A percentile compares a stretch with the other conserved stretches of the same genome.
phyloP scores from a whole-genome alignment of 2,329 filamentous ascomycete genomes.

The Geosmithia morbida region DNA sequence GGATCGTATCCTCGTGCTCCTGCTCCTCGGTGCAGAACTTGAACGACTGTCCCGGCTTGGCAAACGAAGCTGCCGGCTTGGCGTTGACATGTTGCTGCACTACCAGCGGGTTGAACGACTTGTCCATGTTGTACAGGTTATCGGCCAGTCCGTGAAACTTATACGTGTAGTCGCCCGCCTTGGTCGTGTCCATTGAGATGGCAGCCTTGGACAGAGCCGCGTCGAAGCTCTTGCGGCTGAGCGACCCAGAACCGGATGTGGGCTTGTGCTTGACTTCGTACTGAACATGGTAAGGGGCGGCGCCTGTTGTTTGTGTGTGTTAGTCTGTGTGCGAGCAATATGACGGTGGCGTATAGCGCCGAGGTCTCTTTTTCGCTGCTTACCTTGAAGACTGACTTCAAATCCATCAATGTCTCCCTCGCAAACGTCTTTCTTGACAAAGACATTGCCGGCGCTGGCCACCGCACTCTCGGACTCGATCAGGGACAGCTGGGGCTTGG shows the following conservation, averaged over 20 bases:
- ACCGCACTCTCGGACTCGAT: slow-evolving; percentile 49
- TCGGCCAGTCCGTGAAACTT: slow-evolving; percentile 73
- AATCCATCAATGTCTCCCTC: slow-evolving; percentile 88
- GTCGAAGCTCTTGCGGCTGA: slow-evolving; percentile 59
- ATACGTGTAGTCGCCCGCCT: slow-evolving; percentile 75
- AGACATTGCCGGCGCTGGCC: slow-evolving; percentile 32
- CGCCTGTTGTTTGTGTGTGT: slow-evolving; percentile 34
- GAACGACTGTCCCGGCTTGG: slow-evolving; percentile 80
- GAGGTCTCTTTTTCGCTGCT: too few relatives aligned
- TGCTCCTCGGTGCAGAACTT: slow-evolving; percentile 86
- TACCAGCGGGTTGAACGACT: slow-evolving; percentile 49
- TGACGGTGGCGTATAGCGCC: not conserved
- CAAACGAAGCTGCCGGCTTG: slow-evolving; percentile 69
- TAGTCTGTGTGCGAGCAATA: not conserved
- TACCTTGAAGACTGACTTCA: slow-evolving; percentile 66
- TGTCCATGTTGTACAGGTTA: slow-evolving; percentile 67
- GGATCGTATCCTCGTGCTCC: slow-evolving; percentile 72
- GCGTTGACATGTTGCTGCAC: slow-evolving; percentile 76
- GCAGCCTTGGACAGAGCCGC: slow-evolving; percentile 63
- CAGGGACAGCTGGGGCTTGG: slow-evolving; percentile 58
- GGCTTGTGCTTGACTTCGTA: slow-evolving; percentile 69
- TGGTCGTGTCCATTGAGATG: slow-evolving; percentile 73
- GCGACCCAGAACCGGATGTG: slow-evolving; percentile 46
- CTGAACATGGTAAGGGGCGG: slow-evolving; percentile 67
- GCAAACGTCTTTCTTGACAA: slow-evolving; percentile 70